Evolutionary conservation across 2,329 filamentous ascomycete genomes (phyloP).

Genomic region (Fusarium oxysporum): DNA sequence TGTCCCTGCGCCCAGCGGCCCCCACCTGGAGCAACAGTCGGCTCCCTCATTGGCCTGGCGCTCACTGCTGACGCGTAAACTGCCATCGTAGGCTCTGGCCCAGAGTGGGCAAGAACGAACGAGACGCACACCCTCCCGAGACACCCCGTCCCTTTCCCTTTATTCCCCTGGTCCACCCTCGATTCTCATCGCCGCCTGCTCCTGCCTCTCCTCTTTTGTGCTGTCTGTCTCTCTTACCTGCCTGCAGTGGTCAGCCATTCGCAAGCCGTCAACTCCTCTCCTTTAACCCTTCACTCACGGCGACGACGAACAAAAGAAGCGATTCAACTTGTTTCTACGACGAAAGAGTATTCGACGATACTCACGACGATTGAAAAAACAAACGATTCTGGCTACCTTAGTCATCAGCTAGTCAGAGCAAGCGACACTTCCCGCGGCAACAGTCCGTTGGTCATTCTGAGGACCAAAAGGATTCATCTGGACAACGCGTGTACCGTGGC

Average conservation of each 20-base stretch:
- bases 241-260: constrained; percentile 37
- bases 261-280: constrained; percentile 40
- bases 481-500: constrained; percentile 42
- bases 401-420: constrained; percentile 26
- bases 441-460: constrained; percentile 33
- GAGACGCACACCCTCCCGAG: constrained; percentile 49
- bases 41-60: constrained; percentile 46
- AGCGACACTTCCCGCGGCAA: constrained; percentile 17
- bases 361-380: constrained; percentile 20
- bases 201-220: constrained; percentile 39
- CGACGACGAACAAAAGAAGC: constrained; percentile 23
- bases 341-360: constrained; percentile 20
- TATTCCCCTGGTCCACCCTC: constrained; percentile 50
- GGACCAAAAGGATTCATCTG: constrained; percentile 23
- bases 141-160: constrained; percentile 50
- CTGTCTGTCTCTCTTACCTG: constrained; percentile 14
- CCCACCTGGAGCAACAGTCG: constrained; percentile 32
- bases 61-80: constrained; percentile 55
- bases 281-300: constrained; percentile 28
- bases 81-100: constrained; percentile 47
- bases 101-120: constrained; percentile 43
- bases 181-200: constrained; percentile 45
- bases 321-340: constrained; percentile 14
- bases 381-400: constrained; percentile 13
- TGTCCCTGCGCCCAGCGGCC: constrained; percentile 42